These are phyloP conservation scores for Bonia amplexicaulis DNA, from an alignment of 176 grass and related monocot species.

Conservation along the genomic window DNA sequence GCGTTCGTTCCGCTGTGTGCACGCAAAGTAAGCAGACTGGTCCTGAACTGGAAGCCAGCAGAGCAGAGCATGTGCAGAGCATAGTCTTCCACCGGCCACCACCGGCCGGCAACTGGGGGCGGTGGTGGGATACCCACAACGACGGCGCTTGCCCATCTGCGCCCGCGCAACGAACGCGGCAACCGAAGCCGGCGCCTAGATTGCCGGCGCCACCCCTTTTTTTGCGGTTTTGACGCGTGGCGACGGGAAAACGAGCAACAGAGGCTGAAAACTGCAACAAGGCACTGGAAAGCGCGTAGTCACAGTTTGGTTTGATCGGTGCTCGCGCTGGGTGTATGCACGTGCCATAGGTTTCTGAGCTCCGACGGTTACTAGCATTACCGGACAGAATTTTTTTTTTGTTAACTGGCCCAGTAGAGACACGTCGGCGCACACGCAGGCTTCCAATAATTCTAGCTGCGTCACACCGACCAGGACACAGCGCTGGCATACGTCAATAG, in stretches of 20 bases:
- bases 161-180: background rate
- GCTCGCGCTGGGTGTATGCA: background rate
- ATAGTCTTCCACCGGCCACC: background rate
- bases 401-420: background rate
- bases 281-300: background rate
- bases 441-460: background rate
- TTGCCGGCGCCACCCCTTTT: too few species aligned
- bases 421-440: constrained; percentile 1
- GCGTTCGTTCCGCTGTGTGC: too few species aligned
- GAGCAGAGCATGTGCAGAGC: background rate
- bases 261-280: too few species aligned
- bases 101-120: background rate
- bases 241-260: background rate
- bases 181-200: background rate
- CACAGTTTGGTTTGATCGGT: background rate
- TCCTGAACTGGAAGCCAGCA: background rate
- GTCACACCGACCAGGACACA: background rate
- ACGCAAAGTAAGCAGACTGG: background rate
- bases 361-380: background rate
- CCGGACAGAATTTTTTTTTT: too few species aligned
- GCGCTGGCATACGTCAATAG: too few species aligned
- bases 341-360: background rate
- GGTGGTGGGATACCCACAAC: background rate
- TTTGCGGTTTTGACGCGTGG: background rate
- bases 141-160: background rate